Percentiles rank a stretch among this genome's conserved stretches.
Conservation (phyloP, 1,284 basidiomycete genomes). For the Boletellus dicymbophilus region DNA sequence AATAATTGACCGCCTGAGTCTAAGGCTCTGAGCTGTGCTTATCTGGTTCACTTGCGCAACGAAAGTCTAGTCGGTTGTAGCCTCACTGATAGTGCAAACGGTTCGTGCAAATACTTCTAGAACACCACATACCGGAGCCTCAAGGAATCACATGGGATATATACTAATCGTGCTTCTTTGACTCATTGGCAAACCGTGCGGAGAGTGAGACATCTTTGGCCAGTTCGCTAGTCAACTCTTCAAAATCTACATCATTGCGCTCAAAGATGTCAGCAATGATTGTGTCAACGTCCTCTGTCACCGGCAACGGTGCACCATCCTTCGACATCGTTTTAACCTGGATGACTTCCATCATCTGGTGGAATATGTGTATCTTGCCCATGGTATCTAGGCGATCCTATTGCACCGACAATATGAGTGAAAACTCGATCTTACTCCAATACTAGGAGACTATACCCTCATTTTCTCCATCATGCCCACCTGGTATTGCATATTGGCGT, state of each 20-base stretch:
- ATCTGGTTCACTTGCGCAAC: neutral
- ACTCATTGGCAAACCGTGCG: constrained; percentile 22
- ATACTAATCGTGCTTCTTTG: constrained; percentile 34
- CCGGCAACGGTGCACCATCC: constrained; percentile 21
- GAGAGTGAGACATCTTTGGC: constrained; percentile 16
- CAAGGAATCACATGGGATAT: too few relatives aligned
- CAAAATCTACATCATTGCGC: constrained; percentile 33
- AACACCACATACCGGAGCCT: constrained; percentile 5
- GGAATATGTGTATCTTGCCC: constrained; percentile 32
- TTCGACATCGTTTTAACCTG: constrained; percentile 32
- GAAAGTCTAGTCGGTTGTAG: too few relatives aligned
- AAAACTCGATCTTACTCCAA: neutral
- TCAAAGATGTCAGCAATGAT: constrained; percentile 35
- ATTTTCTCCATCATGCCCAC: constrained; percentile 32
- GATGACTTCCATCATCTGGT: constrained; percentile 36
- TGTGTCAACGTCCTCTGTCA: constrained; percentile 32
- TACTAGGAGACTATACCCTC: constrained; percentile 21
- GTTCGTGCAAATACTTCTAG: too few relatives aligned
- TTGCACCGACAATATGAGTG: constrained; percentile 1
- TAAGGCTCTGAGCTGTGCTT: too few relatives aligned
- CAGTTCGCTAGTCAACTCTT: constrained; percentile 27
- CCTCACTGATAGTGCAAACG: too few relatives aligned
- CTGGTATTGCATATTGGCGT: constrained; percentile 19
- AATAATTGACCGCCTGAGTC: neutral
- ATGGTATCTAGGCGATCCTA: constrained; percentile 29